Evolutionary conservation across 2,329 filamentous ascomycete genomes (phyloP).

Genomic region (Trichoderma harzianum): DNA sequence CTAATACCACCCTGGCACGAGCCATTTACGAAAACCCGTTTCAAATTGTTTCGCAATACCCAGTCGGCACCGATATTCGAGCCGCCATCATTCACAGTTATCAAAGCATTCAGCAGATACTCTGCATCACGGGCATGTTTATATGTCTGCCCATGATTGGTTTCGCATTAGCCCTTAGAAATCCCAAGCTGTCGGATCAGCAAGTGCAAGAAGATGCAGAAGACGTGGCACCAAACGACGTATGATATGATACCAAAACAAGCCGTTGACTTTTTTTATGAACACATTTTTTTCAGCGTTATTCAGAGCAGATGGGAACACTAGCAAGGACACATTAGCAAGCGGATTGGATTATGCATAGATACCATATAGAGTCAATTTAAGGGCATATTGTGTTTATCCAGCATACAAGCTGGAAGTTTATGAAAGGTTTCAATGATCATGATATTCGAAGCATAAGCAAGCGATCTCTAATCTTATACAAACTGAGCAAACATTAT

Average conservation of each 20-base stretch:
- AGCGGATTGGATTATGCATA: background rate
- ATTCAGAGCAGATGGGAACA: background rate
- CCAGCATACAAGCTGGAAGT: background rate
- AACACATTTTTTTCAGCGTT: background rate
- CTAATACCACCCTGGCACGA: conserved; percentile 34
- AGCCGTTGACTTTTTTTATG: background rate
- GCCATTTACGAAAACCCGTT: conserved; percentile 39
- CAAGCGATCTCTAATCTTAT: background rate
- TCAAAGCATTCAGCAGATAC: conserved; percentile 41
- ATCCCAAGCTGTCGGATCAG: conserved; percentile 43
- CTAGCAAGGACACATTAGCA: background rate
- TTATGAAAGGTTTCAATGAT: background rate
- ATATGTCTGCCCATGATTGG: conserved; percentile 46
- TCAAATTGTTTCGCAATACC: conserved; percentile 30
- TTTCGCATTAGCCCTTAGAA: conserved; percentile 42
- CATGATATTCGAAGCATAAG: background rate
- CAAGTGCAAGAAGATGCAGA: conserved; percentile 24
- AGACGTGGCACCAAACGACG: background rate
- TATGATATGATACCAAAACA: conserved; percentile 5
- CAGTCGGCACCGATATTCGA: conserved; percentile 43
- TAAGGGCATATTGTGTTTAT: background rate
- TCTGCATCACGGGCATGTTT: conserved; percentile 45
- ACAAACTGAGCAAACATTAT: background rate
- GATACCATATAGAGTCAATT: conserved; percentile 15
- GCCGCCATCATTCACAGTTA: conserved; percentile 44